A percentile compares a stretch with the other conserved stretches of the same genome.
These are phyloP conservation scores for Phytophthora agathidicida DNA, from an alignment of 352 stramenopile genomes.

Conservation along the genomic window DNA sequence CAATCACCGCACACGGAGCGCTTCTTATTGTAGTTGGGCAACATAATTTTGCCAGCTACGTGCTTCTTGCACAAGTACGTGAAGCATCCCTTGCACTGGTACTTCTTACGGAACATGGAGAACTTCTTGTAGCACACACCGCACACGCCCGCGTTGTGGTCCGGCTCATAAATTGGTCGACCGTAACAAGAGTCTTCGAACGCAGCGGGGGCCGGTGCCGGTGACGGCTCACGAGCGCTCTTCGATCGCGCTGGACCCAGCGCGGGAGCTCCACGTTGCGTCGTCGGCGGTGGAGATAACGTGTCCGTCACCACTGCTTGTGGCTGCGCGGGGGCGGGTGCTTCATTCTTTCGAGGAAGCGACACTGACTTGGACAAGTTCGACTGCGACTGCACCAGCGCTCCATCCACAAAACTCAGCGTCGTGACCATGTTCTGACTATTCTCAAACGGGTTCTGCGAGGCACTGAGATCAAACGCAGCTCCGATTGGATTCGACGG, in stretches of 20 bases:
- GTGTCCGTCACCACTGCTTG: conserved; percentile 30
- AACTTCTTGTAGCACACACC: conserved; percentile 89
- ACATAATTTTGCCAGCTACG: conserved; percentile 73
- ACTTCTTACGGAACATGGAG: conserved; percentile 86
- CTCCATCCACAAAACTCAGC: conserved; percentile 45
- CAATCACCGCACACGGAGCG: conserved; percentile 79
- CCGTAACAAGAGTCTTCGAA: conserved; percentile 37
- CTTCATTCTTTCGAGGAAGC: conserved; percentile 22
- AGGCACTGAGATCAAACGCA: conserved; percentile 33
- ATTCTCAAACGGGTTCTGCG: conserved; percentile 42
- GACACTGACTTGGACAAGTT: conserved; percentile 31
- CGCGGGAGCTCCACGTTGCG: conserved; percentile 5
- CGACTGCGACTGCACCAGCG: conserved; percentile 44
- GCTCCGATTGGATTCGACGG: conserved; percentile 32
- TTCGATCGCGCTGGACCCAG: conserved; percentile 26
- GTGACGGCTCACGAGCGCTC: conserved; percentile 17
- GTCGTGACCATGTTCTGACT: conserved; percentile 49
- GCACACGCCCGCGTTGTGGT: conserved; percentile 69
- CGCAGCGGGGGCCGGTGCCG: background rate
- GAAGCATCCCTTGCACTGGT: conserved; percentile 86
- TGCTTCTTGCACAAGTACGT: conserved; percentile 82
- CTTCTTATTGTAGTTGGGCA: conserved; percentile 70
- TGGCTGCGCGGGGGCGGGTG: background rate
- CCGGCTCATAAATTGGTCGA: conserved; percentile 46
- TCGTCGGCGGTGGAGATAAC: conserved; percentile 18